These are phyloP conservation scores for Kuraishia ogatae DNA, from an alignment of 805 yeast species.

Conservation along the genomic window DNA sequence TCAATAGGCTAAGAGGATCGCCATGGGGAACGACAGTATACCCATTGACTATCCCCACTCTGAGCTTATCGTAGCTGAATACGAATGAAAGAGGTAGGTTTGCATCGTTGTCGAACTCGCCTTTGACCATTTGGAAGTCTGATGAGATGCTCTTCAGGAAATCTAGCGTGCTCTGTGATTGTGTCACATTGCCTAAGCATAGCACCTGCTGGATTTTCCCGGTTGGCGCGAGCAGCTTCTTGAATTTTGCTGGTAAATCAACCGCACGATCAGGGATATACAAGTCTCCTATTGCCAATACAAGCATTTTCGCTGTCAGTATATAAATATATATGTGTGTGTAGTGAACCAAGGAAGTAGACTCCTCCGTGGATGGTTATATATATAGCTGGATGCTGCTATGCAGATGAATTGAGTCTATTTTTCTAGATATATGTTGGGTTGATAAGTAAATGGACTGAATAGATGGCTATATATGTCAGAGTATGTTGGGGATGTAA, in stretches of 20 bases:
- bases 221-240: conserved; percentile 62
- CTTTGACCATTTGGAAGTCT: conserved; percentile 68
- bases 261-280: conserved; percentile 83
- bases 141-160: conserved; percentile 64
- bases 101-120: conserved; percentile 62
- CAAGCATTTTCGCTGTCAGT: conserved; percentile 35
- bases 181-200: conserved; percentile 77
- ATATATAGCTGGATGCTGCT: too few species aligned
- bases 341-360: too few species aligned
- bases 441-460: too few species aligned
- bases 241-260: conserved; percentile 55
- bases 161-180: conserved; percentile 51
- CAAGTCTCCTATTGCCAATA: conserved; percentile 81
- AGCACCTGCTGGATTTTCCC: conserved; percentile 82
- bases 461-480: too few species aligned
- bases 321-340: neutral
- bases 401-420: too few species aligned
- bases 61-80: conserved; percentile 59
- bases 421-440: too few species aligned
- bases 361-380: too few species aligned
- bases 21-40: conserved; percentile 74
- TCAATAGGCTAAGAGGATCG: conserved; percentile 77
- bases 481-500: too few species aligned
- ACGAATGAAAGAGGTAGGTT: conserved; percentile 51
- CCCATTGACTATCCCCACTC: conserved; percentile 82